phyloP scores from a whole-genome alignment of 768 basidiomycete species.

The Pleurotus tuoliensis region DNA sequence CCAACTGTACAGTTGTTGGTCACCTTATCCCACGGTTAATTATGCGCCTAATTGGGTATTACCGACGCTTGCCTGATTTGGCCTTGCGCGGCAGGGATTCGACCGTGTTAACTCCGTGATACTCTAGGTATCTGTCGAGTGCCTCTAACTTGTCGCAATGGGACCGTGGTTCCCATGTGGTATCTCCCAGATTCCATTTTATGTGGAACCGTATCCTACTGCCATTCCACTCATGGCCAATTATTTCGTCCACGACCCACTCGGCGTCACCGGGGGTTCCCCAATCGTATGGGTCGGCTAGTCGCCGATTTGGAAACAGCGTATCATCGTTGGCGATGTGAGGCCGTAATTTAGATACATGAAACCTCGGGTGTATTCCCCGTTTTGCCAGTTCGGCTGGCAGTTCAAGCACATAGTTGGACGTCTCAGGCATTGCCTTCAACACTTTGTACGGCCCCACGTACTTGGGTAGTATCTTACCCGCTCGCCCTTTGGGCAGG shows the following conservation, averaged over 20 bases:
- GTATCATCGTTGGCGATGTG: constrained; percentile 25
- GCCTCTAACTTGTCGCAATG: not conserved
- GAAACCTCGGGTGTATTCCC: constrained; percentile 30
- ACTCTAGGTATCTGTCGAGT: too few species aligned
- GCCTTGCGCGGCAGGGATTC: too few species aligned
- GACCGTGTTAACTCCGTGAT: too few species aligned
- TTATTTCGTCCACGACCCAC: constrained; percentile 32
- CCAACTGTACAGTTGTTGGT: too few species aligned
- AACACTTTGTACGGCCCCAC: constrained; percentile 34
- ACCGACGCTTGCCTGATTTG: too few species aligned
- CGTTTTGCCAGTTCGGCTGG: constrained; percentile 18
- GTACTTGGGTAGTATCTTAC: constrained; percentile 32
- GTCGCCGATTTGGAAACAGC: constrained; percentile 28
- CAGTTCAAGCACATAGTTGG: constrained; percentile 24
- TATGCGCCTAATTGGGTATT: too few species aligned
- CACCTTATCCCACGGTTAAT: too few species aligned
- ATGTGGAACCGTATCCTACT: constrained; percentile 21
- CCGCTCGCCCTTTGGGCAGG: constrained; percentile 26
- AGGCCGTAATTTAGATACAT: constrained; percentile 25
- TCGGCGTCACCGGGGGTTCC: constrained; percentile 26
- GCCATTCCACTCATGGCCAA: constrained; percentile 18
- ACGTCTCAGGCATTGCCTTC: constrained; percentile 13
- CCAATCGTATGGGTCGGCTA: constrained; percentile 32
- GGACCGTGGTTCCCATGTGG: constrained; percentile 25
- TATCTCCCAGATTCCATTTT: constrained; percentile 27